A percentile compares a stretch with the other conserved stretches of the same genome.
Conservation (phyloP, 768 basidiomycete genomes). For the Dioszegia aurantiaca region DNA sequence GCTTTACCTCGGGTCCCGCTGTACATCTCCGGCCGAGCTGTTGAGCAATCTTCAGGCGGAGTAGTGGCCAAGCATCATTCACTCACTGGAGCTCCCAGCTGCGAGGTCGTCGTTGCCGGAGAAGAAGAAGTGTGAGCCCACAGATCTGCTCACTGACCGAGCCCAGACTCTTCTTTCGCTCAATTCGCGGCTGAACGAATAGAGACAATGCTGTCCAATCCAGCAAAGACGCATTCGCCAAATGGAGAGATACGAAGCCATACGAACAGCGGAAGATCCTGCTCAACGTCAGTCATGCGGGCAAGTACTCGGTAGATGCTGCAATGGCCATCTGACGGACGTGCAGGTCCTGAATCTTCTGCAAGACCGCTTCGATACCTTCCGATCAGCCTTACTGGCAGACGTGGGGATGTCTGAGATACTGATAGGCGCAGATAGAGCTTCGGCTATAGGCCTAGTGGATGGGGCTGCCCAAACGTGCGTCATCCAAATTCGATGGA, state of each 20-base stretch:
- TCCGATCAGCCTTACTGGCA: constrained; percentile 20
- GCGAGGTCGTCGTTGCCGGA: constrained; percentile 33
- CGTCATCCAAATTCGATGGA: too few species aligned
- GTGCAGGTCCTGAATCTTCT: constrained; percentile 23
- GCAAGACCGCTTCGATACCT: constrained; percentile 21
- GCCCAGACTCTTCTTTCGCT: too few species aligned
- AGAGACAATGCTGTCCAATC: constrained; percentile 19
- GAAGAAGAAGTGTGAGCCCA: constrained; percentile 32
- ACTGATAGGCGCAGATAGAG: constrained; percentile 21
- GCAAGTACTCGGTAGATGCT: not conserved
- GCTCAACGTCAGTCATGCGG: constrained; percentile 16
- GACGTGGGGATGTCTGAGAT: constrained; percentile 28
- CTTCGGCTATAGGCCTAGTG: constrained; percentile 18
- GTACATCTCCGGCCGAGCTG: constrained; percentile 26
- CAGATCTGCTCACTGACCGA: too few species aligned
- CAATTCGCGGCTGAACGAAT: not conserved
- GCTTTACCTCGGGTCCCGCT: constrained; percentile 22
- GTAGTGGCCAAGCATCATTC: constrained; percentile 18
- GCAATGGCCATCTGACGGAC: not conserved
- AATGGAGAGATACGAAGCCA: constrained; percentile 27
- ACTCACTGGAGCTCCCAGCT: constrained; percentile 21
- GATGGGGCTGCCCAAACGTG: constrained; percentile 32
- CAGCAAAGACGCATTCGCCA: constrained; percentile 19
- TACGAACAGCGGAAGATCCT: constrained; percentile 30
- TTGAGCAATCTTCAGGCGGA: constrained; percentile 11